These are phyloP conservation scores for Exophiala xenobiotica DNA, from an alignment of 2,329 filamentous ascomycete species.

Conservation along the genomic window DNA sequence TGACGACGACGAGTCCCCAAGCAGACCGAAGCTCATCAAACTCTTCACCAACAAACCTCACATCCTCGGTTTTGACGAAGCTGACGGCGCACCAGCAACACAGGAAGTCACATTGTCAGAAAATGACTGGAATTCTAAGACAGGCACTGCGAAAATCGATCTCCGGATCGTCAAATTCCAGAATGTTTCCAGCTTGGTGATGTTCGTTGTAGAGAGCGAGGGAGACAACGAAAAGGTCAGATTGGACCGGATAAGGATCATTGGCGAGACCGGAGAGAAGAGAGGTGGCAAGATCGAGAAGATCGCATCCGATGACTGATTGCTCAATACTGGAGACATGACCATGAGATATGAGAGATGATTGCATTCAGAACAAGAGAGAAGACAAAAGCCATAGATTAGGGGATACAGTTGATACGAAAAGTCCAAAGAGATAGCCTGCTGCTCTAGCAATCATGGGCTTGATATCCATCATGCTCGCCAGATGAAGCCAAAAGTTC, in stretches of 20 bases:
- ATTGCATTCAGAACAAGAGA: constrained; percentile 11
- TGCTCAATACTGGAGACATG: not conserved
- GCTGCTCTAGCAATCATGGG: no score
- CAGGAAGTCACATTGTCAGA: constrained; percentile 74
- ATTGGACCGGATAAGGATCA: constrained; percentile 60
- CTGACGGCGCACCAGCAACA: constrained; percentile 77
- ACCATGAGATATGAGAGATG: constrained; percentile 19
- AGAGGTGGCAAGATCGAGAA: constrained; percentile 93
- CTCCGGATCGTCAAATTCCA: constrained; percentile 97
- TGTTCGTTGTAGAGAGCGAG: constrained; percentile 87
- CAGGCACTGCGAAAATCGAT: constrained; percentile 69
- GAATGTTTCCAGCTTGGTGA: constrained; percentile 78
- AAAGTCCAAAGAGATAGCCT: no score
- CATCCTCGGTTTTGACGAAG: constrained; percentile 92
- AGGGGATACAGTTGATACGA: not conserved
- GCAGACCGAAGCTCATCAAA: constrained; percentile 78
- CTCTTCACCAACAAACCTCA: constrained; percentile 86
- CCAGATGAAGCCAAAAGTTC: no score
- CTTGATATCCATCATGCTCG: no score
- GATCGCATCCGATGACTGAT: constrained; percentile 66
- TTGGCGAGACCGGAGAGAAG: constrained; percentile 90
- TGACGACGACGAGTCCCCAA: constrained; percentile 65
- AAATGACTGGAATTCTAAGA: constrained; percentile 73
- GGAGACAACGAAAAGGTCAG: constrained; percentile 81
- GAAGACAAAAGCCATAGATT: constrained; percentile 8